These are phyloP conservation scores for Coemansia umbellata DNA, from an alignment of 192 early-diverging fungal species.

Conservation along the genomic window DNA sequence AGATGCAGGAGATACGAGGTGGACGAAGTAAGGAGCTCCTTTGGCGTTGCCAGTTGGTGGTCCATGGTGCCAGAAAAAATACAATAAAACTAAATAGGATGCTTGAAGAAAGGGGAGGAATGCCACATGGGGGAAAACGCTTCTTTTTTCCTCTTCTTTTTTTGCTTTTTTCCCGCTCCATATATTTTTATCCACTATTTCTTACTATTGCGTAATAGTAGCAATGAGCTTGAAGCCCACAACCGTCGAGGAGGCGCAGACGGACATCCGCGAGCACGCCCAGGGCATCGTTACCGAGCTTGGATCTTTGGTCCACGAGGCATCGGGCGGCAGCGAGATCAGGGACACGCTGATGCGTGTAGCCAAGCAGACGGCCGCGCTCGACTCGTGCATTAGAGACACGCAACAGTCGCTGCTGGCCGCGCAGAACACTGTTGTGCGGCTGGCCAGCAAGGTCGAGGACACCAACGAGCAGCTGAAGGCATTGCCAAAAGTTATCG, in stretches of 20 bases:
- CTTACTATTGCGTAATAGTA: too few species aligned
- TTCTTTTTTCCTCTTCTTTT: background rate
- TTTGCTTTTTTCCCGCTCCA: too few species aligned
- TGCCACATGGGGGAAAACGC: background rate
- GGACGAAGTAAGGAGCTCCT: slow-evolving; percentile 19
- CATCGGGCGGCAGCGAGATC: slow-evolving; percentile 41
- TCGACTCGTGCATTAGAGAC: slow-evolving; percentile 30
- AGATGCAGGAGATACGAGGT: slow-evolving; percentile 14
- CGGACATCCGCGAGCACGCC: slow-evolving; percentile 43
- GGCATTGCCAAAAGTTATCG: slow-evolving; percentile 34
- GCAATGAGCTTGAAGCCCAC: slow-evolving; percentile 5
- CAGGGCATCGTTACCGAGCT: slow-evolving; percentile 29
- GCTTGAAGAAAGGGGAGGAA: background rate
- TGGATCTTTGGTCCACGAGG: slow-evolving; percentile 35
- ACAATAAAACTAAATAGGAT: background rate
- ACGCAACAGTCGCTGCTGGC: slow-evolving; percentile 36
- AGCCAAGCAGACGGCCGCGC: slow-evolving; percentile 29
- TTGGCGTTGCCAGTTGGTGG: background rate
- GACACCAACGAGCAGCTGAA: slow-evolving; percentile 32
- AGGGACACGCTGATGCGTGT: slow-evolving; percentile 28
- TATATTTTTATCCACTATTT: background rate
- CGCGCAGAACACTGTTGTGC: slow-evolving; percentile 4
- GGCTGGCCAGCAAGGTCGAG: slow-evolving; percentile 19
- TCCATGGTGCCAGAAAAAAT: background rate
- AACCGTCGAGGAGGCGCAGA: slow-evolving; percentile 35